Evolutionary conservation across 495 filamentous ascomycete species (phyloP), one percentile per base, ranked within the genome.

Genomic region (Penicillium daleae): DNA sequence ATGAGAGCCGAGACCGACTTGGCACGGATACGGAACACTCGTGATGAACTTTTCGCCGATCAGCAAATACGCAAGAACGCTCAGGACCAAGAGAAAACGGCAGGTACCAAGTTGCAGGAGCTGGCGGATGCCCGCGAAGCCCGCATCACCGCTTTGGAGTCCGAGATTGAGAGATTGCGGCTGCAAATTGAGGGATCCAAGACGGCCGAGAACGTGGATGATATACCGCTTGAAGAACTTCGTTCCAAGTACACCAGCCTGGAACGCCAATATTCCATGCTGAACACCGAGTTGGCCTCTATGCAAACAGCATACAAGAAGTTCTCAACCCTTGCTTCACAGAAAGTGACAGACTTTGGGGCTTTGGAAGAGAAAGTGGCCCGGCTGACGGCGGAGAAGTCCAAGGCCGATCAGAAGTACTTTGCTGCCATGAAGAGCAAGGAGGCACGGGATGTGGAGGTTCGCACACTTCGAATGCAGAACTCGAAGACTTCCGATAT

Each of bases 321-420:
- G 70, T 88, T 93, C 31, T 89, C 90, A 62, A 86, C 85, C 17
- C 74, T 96, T 27, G 91, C 91, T n/a, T 86, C 88, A 19, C 92
- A 91, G 73, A 98, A 97, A 74, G 86, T 97, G 21, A 82, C 86
- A 58, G 92, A 95, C 60, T 85, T 90, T 54, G 72, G 80, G 7
- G 85, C 83, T 3, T 76, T 90, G 66, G 95, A 98, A 76, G 93
- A 97, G 50, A 89, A 88, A 63, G 79, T 96, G 40, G 82, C 85
- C 27, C 78, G 90, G 6, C 78, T 95, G 10, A 84, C 81, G 3
- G 93, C 92, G 0, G 95, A 99, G 74, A 99, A 98, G 75, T 85
- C 87, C 35, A 98, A 97, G 71, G 96, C 96, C 0, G 93, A 98
- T 68, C 93, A 97, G 73, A 98, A 98, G 75, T 99, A 96, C 72